These are phyloP conservation scores for Colletotrichum echinochloae DNA, from an alignment of 2,329 filamentous ascomycete genomes.

Conservation along the genomic window DNA sequence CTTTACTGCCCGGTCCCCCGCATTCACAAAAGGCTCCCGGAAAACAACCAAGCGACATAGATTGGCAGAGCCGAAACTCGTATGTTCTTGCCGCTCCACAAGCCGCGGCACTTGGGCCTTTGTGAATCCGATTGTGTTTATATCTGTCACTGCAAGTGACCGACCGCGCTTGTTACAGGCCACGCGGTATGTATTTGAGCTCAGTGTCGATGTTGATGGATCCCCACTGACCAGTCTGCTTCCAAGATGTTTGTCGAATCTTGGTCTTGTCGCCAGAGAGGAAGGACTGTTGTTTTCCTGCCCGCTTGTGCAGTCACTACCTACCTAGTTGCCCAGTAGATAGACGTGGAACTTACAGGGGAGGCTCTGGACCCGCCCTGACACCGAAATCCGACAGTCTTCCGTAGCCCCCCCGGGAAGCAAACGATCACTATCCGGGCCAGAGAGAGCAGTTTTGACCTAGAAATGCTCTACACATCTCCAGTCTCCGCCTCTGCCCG, in stretches of 20 bases:
- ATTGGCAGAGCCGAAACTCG: neutral
- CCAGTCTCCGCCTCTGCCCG: neutral
- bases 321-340: no score
- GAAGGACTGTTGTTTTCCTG: neutral
- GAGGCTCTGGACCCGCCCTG: no score
- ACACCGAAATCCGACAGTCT: conserved; percentile 3
- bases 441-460: neutral
- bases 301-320: neutral
- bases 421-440: neutral
- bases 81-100: neutral
- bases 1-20: neutral
- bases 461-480: neutral
- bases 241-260: neutral
- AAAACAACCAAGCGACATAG: conserved; percentile 9
- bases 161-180: neutral
- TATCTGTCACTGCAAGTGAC: neutral
- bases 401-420: neutral
- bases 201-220: neutral
- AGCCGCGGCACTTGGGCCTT: neutral
- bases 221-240: neutral
- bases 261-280: neutral
- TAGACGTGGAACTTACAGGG: no score
- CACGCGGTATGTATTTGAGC: neutral
- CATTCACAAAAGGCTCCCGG: neutral
- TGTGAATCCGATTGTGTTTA: neutral